These are phyloP conservation scores for Pyrenula massariospora DNA, from an alignment of 495 filamentous ascomycete genomes.

Conservation along the genomic window DNA sequence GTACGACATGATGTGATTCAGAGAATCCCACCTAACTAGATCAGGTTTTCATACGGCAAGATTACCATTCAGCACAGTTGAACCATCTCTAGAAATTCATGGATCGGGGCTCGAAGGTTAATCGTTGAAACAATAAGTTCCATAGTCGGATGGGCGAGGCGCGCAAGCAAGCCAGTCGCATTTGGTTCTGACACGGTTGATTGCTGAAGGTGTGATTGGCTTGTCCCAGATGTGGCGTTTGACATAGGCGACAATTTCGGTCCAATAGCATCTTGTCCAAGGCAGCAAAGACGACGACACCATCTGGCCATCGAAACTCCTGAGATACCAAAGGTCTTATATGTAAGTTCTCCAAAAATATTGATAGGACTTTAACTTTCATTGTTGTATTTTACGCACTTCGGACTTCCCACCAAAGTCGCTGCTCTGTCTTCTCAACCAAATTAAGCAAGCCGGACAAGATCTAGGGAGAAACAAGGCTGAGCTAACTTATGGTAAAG, in stretches of 20 bases:
- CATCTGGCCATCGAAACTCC: not conserved
- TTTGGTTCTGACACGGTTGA: not conserved
- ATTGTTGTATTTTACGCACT: not conserved
- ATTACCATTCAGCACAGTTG: not conserved
- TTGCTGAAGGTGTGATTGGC: not conserved
- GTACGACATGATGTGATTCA: too few relatives aligned
- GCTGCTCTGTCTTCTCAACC: not conserved
- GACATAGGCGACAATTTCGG: not conserved
- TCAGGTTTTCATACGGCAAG: not conserved
- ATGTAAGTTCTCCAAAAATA: not conserved
- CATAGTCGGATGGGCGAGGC: not conserved
- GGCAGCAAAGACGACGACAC: not conserved
- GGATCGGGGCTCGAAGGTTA: not conserved
- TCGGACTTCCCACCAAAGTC: not conserved
- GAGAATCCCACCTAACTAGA: too few relatives aligned
- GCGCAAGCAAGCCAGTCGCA: not conserved
- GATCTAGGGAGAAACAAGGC: not conserved
- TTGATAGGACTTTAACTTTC: not conserved
- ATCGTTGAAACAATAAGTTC: not conserved
- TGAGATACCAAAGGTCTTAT: not conserved
- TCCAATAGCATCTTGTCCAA: not conserved
- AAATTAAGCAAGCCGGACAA: not conserved
- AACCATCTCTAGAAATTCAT: not conserved
- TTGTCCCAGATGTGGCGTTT: not conserved
- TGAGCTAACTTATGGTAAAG: not conserved